Percentiles rank a stretch among this genome's conserved stretches.
phyloP scores from a whole-genome alignment of 345 rosid species.

The Syzygium aromaticum region DNA sequence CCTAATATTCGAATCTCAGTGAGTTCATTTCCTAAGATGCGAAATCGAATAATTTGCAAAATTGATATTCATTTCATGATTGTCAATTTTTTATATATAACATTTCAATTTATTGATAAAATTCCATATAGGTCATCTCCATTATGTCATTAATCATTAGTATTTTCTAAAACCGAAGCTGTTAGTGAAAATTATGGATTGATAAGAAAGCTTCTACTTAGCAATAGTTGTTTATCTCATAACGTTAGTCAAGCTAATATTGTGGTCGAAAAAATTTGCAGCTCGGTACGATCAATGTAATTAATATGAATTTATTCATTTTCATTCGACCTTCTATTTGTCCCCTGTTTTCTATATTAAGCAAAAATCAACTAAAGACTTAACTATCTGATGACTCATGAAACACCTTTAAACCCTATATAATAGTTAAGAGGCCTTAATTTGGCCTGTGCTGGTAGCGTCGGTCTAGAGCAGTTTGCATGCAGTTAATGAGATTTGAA shows the following conservation, averaged over 20 bases:
- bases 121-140: neutral
- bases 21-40: neutral
- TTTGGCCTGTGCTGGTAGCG: fast-evolving
- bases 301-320: neutral
- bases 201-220: neutral
- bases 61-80: neutral
- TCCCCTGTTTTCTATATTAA: neutral
- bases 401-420: neutral
- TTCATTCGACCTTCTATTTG: neutral
- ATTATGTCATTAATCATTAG: neutral
- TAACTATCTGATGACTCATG: neutral
- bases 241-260: neutral
- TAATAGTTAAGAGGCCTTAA: neutral
- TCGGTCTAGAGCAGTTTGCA: fast-evolving
- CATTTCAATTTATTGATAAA: neutral
- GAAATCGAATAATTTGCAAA: neutral
- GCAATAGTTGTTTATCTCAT: neutral
- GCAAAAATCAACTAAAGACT: neutral
- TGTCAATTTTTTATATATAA: neutral
- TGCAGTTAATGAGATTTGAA: neutral
- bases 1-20: neutral
- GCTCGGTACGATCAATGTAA: neutral
- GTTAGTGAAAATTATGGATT: too few relatives aligned
- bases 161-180: neutral
- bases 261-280: neutral